Evolutionary conservation across 2,329 filamentous ascomycete species (phyloP).

Genomic region (Lecanicillium sp.): DNA sequence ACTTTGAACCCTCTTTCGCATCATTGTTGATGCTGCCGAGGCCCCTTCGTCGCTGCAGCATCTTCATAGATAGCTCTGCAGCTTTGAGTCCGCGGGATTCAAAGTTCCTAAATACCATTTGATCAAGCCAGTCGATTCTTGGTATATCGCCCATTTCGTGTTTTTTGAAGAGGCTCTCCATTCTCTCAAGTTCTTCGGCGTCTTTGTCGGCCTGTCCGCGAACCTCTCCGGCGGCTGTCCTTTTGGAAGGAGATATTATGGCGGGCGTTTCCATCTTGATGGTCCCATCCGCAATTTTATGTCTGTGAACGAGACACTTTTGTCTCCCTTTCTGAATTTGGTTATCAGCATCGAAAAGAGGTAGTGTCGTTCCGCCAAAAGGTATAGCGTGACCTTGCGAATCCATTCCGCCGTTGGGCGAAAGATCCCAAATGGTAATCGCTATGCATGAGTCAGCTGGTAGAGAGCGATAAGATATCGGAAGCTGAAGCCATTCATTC

Average conservation of each 20-base stretch:
- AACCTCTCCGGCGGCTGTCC: slow-evolving; percentile 43
- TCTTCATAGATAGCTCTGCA: slow-evolving; percentile 57
- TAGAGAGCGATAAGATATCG: slow-evolving; percentile 75
- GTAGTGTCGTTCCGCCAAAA: slow-evolving; percentile 88
- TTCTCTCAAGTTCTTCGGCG: slow-evolving; percentile 75
- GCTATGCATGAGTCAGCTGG: slow-evolving; percentile 79
- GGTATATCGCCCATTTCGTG: slow-evolving; percentile 97
- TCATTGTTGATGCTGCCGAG: slow-evolving; percentile 26
- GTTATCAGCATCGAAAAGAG: slow-evolving; percentile 88
- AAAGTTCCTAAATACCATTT: slow-evolving; percentile 83
- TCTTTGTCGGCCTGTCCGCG: slow-evolving; percentile 59
- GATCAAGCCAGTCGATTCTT: slow-evolving; percentile 90
- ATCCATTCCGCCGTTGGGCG: slow-evolving; percentile 65
- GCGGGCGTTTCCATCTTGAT: slow-evolving; percentile 71
- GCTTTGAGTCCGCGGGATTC: slow-evolving; percentile 68
- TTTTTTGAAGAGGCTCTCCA: slow-evolving; percentile 90
- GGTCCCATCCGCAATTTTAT: slow-evolving; percentile 78
- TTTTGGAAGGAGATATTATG: slow-evolving; percentile 53
- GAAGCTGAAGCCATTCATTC: slow-evolving; percentile 94
- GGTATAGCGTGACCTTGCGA: slow-evolving; percentile 74
- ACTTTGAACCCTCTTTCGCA: slow-evolving; percentile 33
- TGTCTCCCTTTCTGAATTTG: slow-evolving; percentile 87
- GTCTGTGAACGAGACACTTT: slow-evolving; percentile 79
- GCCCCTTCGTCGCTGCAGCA: slow-evolving; percentile 42
- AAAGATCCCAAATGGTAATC: slow-evolving; percentile 93